phyloP scores from a whole-genome alignment of 1,284 basidiomycete genomes.

The Laetiporus sulphureus region DNA sequence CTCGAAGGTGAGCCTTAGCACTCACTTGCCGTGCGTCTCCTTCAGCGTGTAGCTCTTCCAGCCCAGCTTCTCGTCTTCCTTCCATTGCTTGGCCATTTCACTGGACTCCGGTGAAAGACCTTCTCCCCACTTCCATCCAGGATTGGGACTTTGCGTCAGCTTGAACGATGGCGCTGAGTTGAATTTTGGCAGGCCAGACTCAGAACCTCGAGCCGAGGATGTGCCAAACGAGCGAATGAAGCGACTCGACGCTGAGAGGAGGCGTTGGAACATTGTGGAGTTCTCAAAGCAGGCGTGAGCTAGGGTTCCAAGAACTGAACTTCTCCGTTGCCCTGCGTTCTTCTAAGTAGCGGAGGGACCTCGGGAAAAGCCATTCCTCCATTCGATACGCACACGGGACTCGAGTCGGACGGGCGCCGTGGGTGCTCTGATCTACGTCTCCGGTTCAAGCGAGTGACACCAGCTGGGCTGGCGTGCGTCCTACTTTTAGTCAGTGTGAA shows the following conservation, averaged over 20 bases:
- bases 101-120: conserved; percentile 31
- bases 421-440: background rate
- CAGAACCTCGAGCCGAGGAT: conserved; percentile 1
- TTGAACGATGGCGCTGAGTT: conserved; percentile 29
- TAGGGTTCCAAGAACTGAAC: no score
- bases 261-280: no score
- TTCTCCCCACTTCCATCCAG: conserved; percentile 49
- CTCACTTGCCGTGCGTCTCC: conserved; percentile 12
- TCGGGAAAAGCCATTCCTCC: conserved; percentile 3
- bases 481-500: no score
- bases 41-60: conserved; percentile 31
- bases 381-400: background rate
- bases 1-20: background rate
- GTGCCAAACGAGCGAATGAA: conserved; percentile 6
- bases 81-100: conserved; percentile 27
- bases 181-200: conserved; percentile 21
- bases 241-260: conserved; percentile 5
- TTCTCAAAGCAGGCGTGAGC: no score
- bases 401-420: conserved; percentile 1
- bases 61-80: conserved; percentile 26
- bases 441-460: no score
- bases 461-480: no score
- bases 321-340: background rate
- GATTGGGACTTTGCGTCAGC: conserved; percentile 41
- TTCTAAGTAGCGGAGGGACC: conserved; percentile 4